These are phyloP conservation scores for Cytospora piceae DNA, from an alignment of 2,329 filamentous ascomycete species.

Conservation along the genomic window DNA sequence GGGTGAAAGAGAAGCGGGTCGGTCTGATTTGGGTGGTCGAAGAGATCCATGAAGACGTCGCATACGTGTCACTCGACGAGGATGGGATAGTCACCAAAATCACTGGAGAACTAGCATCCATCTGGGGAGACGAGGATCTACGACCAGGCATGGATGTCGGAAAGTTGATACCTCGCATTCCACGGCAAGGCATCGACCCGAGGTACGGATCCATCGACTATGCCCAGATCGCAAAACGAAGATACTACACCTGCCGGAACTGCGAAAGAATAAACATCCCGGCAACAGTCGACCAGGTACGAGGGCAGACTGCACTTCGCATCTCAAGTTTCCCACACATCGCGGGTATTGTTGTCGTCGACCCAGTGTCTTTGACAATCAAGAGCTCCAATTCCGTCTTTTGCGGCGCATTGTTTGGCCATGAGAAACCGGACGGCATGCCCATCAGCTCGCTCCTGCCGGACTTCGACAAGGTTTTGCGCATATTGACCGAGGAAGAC, in stretches of 20 bases:
- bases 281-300: constrained; percentile 75
- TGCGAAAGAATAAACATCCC: constrained; percentile 80
- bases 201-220: constrained; percentile 78
- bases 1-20: constrained; percentile 96
- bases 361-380: constrained; percentile 76
- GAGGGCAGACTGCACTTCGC: constrained; percentile 71
- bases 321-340: constrained; percentile 97
- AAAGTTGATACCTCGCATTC: constrained; percentile 79
- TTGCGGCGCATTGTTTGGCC: constrained; percentile 87
- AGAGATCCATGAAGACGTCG: constrained; percentile 94
- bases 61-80: constrained; percentile 75
- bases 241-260: constrained; percentile 85
- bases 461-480: constrained; percentile 81
- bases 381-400: constrained; percentile 96
- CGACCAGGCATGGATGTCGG: constrained; percentile 74
- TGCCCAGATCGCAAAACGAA: constrained; percentile 70
- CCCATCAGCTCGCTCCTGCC: constrained; percentile 82
- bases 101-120: constrained; percentile 76
- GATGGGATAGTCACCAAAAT: constrained; percentile 73
- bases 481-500: constrained; percentile 84
- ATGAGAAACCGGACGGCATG: constrained; percentile 80
- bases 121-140: constrained; percentile 78
- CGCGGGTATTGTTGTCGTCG: constrained; percentile 91
- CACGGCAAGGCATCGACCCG: constrained; percentile 72
- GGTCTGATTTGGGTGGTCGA: constrained; percentile 97